phyloP scores from a whole-genome alignment of 495 filamentous ascomycete genomes.

The Pyronema omphalodes region DNA sequence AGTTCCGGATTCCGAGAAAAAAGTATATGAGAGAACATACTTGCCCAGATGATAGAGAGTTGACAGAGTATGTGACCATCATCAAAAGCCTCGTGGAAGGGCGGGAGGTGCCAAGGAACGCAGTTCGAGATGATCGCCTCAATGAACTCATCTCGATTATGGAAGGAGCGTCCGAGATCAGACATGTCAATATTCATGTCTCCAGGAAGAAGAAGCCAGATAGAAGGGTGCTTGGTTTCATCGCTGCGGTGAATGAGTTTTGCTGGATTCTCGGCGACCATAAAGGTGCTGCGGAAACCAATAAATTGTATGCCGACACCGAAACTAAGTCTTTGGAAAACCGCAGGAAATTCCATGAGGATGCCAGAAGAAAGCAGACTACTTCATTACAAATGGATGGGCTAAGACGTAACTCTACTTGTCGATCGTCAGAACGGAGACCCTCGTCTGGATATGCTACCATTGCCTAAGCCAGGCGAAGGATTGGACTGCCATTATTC shows the following conservation, averaged over 20 bases:
- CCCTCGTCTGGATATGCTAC: too few relatives aligned
- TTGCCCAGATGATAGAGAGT: constrained; percentile 2
- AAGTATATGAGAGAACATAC: neutral
- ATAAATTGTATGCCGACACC: neutral
- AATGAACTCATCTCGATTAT: constrained; percentile 4
- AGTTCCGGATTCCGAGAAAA: constrained; percentile 7
- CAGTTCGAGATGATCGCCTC: constrained; percentile 4
- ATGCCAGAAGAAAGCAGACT: neutral
- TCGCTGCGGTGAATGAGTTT: constrained; percentile 8
- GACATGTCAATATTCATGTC: constrained; percentile 5
- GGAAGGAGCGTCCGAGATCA: constrained; percentile 6
- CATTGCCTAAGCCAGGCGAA: too few relatives aligned
- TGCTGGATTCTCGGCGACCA: constrained; percentile 4
- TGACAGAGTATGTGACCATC: constrained; percentile 3
- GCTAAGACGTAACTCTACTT: too few relatives aligned
- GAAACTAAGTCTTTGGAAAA: neutral
- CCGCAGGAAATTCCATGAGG: neutral
- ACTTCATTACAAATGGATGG: neutral
- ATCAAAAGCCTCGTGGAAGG: constrained; percentile 2
- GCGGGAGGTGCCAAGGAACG: constrained; percentile 3
- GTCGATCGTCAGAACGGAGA: too few relatives aligned
- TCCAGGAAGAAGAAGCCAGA: constrained; percentile 6
- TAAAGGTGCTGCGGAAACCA: constrained; percentile 3
- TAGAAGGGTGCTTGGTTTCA: constrained; percentile 4
- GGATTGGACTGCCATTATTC: too few relatives aligned